These are phyloP conservation scores for Lipomyces mesembrius DNA, from an alignment of 805 yeast species.

Conservation along the genomic window DNA sequence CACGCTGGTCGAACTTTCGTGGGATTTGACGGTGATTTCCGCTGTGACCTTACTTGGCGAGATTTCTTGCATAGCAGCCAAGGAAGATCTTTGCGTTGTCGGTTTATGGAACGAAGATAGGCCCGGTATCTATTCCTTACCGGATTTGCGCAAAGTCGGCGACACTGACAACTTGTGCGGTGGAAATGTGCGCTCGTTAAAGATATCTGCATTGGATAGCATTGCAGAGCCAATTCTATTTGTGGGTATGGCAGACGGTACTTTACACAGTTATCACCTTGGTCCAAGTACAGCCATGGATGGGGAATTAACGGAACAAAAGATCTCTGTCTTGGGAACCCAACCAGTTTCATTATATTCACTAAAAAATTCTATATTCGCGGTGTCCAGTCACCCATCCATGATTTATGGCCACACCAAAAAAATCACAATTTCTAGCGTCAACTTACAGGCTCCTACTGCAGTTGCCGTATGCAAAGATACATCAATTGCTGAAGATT, in stretches of 20 bases:
- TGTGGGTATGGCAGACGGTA: conserved; percentile 36
- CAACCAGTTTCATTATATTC: conserved; percentile 31
- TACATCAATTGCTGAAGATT: conserved; percentile 10
- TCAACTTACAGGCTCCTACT: conserved; percentile 28
- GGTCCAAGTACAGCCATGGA: conserved; percentile 11
- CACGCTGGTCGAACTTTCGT: conserved; percentile 7
- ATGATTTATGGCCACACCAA: conserved; percentile 29
- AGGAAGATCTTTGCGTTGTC: conserved; percentile 19
- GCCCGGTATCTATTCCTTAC: conserved; percentile 13
- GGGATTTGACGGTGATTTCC: conserved; percentile 8
- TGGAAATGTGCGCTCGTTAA: conserved; percentile 30
- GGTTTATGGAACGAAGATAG: conserved; percentile 29
- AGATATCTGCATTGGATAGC: conserved; percentile 20
- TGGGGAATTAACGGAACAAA: conserved; percentile 26
- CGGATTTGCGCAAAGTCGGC: conserved; percentile 12
- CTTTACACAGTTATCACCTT: conserved; percentile 24
- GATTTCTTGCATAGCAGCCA: conserved; percentile 26
- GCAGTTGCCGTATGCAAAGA: conserved; percentile 27
- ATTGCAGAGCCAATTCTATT: conserved; percentile 23
- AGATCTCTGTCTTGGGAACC: conserved; percentile 27
- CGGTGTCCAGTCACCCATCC: conserved; percentile 34
- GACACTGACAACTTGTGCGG: conserved; percentile 19
- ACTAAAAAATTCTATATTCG: conserved; percentile 24
- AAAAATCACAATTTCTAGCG: conserved; percentile 28
- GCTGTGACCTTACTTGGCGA: conserved; percentile 14